Evolutionary conservation across 1,284 basidiomycete genomes (phyloP).

Genomic region (Xanthoconium separans): DNA sequence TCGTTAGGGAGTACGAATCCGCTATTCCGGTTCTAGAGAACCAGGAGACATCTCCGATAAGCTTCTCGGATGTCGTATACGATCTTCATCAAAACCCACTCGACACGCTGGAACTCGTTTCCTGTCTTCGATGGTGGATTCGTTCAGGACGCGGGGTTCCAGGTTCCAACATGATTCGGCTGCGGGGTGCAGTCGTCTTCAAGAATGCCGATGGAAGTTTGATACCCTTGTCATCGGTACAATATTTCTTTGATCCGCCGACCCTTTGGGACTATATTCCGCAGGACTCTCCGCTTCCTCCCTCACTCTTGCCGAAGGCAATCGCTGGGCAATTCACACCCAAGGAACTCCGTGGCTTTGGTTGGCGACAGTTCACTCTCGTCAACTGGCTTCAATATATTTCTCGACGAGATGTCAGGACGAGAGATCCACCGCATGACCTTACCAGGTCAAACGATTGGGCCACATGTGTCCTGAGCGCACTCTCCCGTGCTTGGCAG

Average conservation of each 20-base stretch:
- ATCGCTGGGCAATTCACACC: too few relatives aligned
- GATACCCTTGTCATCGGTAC: background rate
- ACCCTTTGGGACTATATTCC: conserved; percentile 14
- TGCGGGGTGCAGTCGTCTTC: background rate
- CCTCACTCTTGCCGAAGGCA: too few relatives aligned
- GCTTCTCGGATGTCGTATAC: conserved; percentile 78
- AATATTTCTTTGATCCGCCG: background rate
- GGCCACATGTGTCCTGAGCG: conserved; percentile 53
- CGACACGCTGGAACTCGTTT: conserved; percentile 70
- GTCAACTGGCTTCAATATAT: background rate
- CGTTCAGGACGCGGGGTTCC: conserved; percentile 31
- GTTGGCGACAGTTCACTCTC: too few relatives aligned
- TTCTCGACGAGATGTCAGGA: background rate
- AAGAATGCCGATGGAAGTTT: background rate
- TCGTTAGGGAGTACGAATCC: conserved; percentile 43
- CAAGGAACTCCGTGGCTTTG: too few relatives aligned
- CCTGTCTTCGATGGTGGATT: conserved; percentile 89
- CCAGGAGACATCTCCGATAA: conserved; percentile 62
- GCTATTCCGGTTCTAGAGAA: conserved; percentile 67
- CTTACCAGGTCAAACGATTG: too few relatives aligned
- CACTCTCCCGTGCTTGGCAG: conserved; percentile 53
- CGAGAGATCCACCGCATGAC: too few relatives aligned
- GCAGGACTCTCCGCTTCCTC: conserved; percentile 7
- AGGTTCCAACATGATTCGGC: background rate
- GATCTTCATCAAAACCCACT: conserved; percentile 75